Percentiles rank a stretch among this genome's conserved stretches.
phyloP scores from a whole-genome alignment of 78 protist species.

The Chrysochromulina parva region DNA sequence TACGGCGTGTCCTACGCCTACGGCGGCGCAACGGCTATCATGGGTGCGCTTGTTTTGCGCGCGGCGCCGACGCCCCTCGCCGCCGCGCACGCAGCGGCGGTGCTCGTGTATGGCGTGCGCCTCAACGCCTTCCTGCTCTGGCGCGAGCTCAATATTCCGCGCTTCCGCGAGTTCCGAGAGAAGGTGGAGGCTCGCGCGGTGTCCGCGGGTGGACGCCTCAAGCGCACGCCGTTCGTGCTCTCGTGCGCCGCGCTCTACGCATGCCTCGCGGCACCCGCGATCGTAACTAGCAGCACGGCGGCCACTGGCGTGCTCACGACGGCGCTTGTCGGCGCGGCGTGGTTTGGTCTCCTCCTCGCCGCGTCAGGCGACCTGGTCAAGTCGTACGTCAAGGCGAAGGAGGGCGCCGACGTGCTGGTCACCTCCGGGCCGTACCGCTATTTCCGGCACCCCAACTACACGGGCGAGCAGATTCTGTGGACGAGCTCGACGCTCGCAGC shows the following conservation, averaged over 20 bases:
- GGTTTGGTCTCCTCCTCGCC: background rate
- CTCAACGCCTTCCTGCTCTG: background rate
- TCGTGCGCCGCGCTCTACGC: background rate
- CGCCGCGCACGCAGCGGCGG: background rate
- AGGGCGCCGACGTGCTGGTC: constrained; percentile 7
- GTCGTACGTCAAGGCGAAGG: background rate
- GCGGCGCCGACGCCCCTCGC: background rate
- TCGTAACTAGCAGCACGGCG: background rate
- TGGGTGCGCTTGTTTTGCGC: background rate
- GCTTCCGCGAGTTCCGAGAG: constrained; percentile 1
- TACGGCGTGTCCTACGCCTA: constrained; percentile 16
- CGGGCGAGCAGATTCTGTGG: background rate
- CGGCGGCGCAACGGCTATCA: background rate
- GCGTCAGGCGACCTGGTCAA: constrained; percentile 12
- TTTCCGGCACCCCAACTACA: constrained; percentile 24
- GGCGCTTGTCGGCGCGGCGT: background rate
- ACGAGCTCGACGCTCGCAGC: background rate
- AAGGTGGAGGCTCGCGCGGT: background rate
- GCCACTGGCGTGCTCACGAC: background rate
- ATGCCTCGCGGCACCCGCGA: constrained; percentile 2
- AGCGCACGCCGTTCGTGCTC: constrained; percentile 8
- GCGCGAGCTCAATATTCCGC: constrained; percentile 13
- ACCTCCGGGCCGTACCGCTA: background rate
- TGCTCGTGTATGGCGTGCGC: background rate
- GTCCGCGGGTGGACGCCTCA: background rate